These are phyloP conservation scores for Phytophthora europaea DNA, from an alignment of 352 stramenopile genomes.

Conservation along the genomic window DNA sequence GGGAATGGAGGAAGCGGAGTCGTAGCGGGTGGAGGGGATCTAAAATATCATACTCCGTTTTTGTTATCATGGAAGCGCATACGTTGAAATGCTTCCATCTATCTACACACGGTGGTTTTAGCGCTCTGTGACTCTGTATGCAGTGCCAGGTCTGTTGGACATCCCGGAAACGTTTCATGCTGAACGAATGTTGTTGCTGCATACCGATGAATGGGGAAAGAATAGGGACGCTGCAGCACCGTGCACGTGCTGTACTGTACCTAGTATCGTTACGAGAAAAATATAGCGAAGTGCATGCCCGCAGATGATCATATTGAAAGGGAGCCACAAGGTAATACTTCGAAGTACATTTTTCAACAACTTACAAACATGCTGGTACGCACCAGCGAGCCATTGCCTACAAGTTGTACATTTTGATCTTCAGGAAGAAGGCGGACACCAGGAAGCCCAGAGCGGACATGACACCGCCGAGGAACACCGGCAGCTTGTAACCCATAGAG, in stretches of 20 bases:
- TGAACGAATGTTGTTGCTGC: too few relatives aligned
- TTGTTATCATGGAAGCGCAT: not conserved
- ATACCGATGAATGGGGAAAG: too few relatives aligned
- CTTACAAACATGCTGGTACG: conserved; percentile 28
- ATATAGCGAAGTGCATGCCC: too few relatives aligned
- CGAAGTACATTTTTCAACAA: conserved; percentile 26
- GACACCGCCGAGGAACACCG: conserved; percentile 40
- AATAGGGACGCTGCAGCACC: too few relatives aligned
- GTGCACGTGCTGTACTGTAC: too few relatives aligned
- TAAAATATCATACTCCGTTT: conserved; percentile 7
- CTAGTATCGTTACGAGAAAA: too few relatives aligned
- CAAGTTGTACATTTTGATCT: conserved; percentile 48
- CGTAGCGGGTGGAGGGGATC: not conserved
- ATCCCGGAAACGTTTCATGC: too few relatives aligned
- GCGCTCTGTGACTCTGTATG: too few relatives aligned
- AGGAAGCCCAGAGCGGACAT: conserved; percentile 41
- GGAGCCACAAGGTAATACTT: not conserved
- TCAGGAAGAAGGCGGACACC: conserved; percentile 37
- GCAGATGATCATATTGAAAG: not conserved
- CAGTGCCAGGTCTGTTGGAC: too few relatives aligned
- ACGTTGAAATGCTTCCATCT: too few relatives aligned
- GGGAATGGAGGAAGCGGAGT: not conserved
- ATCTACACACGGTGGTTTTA: too few relatives aligned
- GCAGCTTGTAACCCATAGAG: conserved; percentile 43
- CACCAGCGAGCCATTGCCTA: conserved; percentile 24